Percentiles rank a stretch among this genome's conserved stretches.
These are phyloP conservation scores for Teunomyces lycoperdinae DNA, from an alignment of 805 yeast genomes.

Conservation along the genomic window DNA sequence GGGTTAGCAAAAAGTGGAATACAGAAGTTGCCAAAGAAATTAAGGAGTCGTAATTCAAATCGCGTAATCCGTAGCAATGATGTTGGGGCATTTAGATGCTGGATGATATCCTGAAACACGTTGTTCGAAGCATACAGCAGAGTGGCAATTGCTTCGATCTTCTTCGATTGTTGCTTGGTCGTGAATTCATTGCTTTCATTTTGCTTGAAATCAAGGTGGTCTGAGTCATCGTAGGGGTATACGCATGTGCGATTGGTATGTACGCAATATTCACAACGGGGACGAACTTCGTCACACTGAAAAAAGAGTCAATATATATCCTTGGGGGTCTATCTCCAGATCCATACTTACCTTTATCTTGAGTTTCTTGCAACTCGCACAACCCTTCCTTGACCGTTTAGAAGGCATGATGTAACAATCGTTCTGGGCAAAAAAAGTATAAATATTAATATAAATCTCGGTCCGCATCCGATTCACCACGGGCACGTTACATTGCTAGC, in stretches of 20 bases:
- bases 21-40: slow-evolving; percentile 29
- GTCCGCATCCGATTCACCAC: no score
- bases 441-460: no score
- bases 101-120: not conserved
- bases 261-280: slow-evolving; percentile 31
- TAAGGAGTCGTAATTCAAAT: slow-evolving; percentile 23
- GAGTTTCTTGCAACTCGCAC: slow-evolving; percentile 29
- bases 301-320: slow-evolving; percentile 9
- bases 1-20: slow-evolving; percentile 24
- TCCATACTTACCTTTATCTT: slow-evolving; percentile 27
- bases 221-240: not conserved
- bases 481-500: no score
- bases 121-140: not conserved
- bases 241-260: slow-evolving; percentile 25
- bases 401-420: not conserved
- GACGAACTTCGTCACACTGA: slow-evolving; percentile 31
- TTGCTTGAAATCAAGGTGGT: no score
- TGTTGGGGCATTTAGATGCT: slow-evolving; percentile 13
- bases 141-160: not conserved
- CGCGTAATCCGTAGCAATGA: slow-evolving; percentile 16
- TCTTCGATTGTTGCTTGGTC: slow-evolving; percentile 11
- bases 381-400: slow-evolving; percentile 23
- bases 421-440: not conserved
- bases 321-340: no score
- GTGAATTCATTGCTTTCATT: no score